Base-by-base conservation (phyloP, 2,329 filamentous ascomycete species). In the Colletotrichum limetticola region DNA sequence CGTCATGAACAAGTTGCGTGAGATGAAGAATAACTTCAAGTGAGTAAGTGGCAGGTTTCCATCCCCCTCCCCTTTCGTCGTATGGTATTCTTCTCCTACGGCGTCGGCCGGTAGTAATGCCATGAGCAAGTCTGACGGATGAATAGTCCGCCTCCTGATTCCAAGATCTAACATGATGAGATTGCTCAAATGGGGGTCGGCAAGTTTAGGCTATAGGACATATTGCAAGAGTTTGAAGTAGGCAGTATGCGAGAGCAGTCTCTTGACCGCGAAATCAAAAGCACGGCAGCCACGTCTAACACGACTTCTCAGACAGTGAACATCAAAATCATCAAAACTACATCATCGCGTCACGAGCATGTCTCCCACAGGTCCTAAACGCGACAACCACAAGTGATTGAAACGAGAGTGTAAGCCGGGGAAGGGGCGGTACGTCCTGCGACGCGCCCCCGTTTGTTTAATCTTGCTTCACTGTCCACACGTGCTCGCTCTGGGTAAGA, bases 11-110 rank as follows among this genome's bases (percentile, higher is more conserved):
- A 92, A 92, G 78, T 85, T 98, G 78, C 89, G 97, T 67, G 94
- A 97, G 83, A 92, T 97, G 92, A 99, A 98, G 91, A 95, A 97
- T 80, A 90, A 87, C 82, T 91, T 91, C 82, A 89, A 88, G 85
- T 90, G 85, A 89, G 87, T 85, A 82, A 80, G 81, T 83, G 76
- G 76, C 11, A 72, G 28, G 32, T 35, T 28, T 28, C 35, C 35
- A 1, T 14, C 24, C 3, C 22, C 7, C 16, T 28, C 22, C 53
- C 14, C 3, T 22, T 30, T 24, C 5, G 1, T 5, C 35, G 19
- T 12, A 19, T 14, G 22, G 22, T 46, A 35, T 16, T n/a, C 9
- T 2, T 24, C 2, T 46, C 14, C 42, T 5, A n/a, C 42, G 42
- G 42, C 42, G 6, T 19, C 2, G 42, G 19, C 42, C 16, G 57